Base-by-base conservation (phyloP, 225 moss, liverwort and hornwort species). In the Antitrichia curtipendula region DNA sequence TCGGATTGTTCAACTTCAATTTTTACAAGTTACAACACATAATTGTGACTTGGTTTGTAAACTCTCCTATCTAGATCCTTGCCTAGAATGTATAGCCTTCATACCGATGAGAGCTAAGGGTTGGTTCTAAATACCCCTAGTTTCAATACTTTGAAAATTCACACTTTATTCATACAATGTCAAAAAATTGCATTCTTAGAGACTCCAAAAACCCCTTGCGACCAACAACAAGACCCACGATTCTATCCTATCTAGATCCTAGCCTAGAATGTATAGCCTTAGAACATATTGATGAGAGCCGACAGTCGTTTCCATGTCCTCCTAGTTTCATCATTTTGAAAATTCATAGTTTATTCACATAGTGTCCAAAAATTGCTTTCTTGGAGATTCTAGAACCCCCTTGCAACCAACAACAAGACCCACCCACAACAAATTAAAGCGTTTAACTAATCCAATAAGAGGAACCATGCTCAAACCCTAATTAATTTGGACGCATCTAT, bases 261-360 rank as follows among this genome's bases (percentile, higher is more conserved):
- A 36, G 36, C 20, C n/a, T n/a, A n/a, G 5, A 65, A 36, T 36
- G 20, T 29, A 10, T 1, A 36, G 10, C 2, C 10, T 36, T n/a
- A n/a, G n/a, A n/a, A n/a, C 21, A 65, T 3, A 63, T 16, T 14
- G 0, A n/a, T 21, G 12, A 65, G 4, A 65, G 6, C 20, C 2
- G 0, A 20, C 3, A 21, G 65, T n/a, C 10, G 0, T 9, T 36
- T 62, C 34, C 5, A 64, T 22, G 23, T 68, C 3, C 2, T 1
- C 15, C 24, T 13, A 4, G 0, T 69, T 69, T 40, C 3, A 40
- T 4, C 24, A 40, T 8, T 70, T 41, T 70, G 5, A 15, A 41
- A 70, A 70, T 14, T 25, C 25, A 15, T 70, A 70, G 6, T 15
- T 71, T 43, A 5, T 45, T 72, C 45, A 45, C 45, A 72, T 0